Conservation (phyloP, 768 basidiomycete species). For the Rhizopogon vulgaris region DNA sequence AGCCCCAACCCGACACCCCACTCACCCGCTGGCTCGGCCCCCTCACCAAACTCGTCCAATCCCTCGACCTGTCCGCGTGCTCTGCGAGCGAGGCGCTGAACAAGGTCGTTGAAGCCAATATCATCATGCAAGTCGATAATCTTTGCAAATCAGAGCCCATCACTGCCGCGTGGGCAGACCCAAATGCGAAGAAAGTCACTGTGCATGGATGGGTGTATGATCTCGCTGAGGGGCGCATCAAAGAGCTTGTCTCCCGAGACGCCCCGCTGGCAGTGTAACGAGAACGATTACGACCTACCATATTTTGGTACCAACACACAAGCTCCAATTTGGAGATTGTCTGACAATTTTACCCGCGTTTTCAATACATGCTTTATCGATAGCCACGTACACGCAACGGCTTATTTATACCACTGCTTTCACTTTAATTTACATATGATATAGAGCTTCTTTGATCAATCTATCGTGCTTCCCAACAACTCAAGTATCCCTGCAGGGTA, state of each 20-base stretch:
- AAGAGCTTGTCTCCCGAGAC: conserved; percentile 35
- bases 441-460: not conserved
- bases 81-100: conserved; percentile 34
- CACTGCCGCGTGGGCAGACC: conserved; percentile 34
- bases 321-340: no score
- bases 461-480: not conserved
- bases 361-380: no score
- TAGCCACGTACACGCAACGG: no score
- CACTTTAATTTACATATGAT: no score
- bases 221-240: conserved; percentile 49
- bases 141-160: conserved; percentile 42
- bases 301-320: no score
- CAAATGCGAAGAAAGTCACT: conserved; percentile 33
- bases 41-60: conserved; percentile 42
- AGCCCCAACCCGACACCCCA: conserved; percentile 34
- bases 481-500: no score
- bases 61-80: conserved; percentile 36
- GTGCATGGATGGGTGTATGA: conserved; percentile 79
- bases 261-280: not conserved
- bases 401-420: no score
- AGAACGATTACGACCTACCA: no score
- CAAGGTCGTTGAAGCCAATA: conserved; percentile 53
- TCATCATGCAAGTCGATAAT: conserved; percentile 48
- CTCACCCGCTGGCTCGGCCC: conserved; percentile 72
- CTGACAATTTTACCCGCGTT: no score